Evolutionary conservation across 2,329 filamentous ascomycete species (phyloP).

Genomic region (Aspergillus japonicus): DNA sequence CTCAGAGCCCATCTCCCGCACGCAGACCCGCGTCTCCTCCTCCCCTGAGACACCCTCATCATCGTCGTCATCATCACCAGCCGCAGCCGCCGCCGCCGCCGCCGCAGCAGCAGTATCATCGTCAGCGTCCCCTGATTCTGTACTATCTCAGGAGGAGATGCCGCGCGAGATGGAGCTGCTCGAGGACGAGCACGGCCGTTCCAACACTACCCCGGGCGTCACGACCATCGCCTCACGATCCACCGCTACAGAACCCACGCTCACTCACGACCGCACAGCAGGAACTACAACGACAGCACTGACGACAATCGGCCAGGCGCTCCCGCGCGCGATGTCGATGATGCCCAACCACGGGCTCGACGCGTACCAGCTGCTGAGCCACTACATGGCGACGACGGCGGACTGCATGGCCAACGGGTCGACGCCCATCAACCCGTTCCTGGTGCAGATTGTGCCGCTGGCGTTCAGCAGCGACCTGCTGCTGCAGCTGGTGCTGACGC

Average conservation of each 20-base stretch:
- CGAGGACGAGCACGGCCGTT: neutral
- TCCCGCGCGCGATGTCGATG: conserved; percentile 29
- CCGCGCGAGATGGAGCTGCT: neutral
- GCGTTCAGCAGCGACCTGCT: conserved; percentile 49
- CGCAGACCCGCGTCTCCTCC: neutral
- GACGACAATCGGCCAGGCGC: conserved; percentile 18
- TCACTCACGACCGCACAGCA: neutral
- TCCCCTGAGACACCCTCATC: neutral
- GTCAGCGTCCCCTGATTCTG: neutral
- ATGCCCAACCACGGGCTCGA: conserved; percentile 30
- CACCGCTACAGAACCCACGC: neutral
- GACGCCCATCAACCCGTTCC: conserved; percentile 48
- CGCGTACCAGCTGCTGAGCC: conserved; percentile 43
- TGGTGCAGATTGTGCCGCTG: conserved; percentile 48
- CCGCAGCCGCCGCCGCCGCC: too few relatives aligned
- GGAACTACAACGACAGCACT: conserved; percentile 9
- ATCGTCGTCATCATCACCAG: too few relatives aligned
- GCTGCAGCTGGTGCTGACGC: conserved; percentile 49
- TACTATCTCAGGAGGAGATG: neutral
- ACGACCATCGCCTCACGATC: neutral
- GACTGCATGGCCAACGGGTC: conserved; percentile 52
- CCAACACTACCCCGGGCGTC: neutral
- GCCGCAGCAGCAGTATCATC: neutral
- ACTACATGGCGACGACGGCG: conserved; percentile 47
- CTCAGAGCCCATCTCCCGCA: neutral